Conservation (phyloP, 257 asterid genomes). For the Solanum arcanum region DNA sequence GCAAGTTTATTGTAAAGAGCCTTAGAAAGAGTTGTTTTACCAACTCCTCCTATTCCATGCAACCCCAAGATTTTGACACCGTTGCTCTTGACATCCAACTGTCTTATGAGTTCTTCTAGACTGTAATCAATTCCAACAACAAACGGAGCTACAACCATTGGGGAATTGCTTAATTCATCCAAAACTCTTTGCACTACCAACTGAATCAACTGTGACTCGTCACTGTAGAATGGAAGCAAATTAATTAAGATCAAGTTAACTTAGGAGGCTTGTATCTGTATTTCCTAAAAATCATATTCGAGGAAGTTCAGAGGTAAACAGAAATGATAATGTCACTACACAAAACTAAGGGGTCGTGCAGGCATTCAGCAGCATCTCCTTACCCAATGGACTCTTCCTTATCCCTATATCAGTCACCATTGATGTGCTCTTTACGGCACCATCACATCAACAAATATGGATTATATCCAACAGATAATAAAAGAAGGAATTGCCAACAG, state of each 20-base stretch:
- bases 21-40: constrained; percentile 22
- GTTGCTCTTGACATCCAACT: constrained; percentile 2
- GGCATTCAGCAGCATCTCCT: not conserved
- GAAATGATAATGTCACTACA: not conserved
- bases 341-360: not conserved
- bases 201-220: constrained; percentile 6
- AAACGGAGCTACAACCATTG: constrained; percentile 15
- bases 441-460: not conserved
- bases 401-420: not conserved
- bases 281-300: not conserved
- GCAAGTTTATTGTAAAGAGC: constrained; percentile 25
- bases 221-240: constrained; percentile 1
- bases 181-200: constrained; percentile 7
- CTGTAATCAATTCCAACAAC: constrained; percentile 15
- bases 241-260: not conserved
- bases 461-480: not conserved
- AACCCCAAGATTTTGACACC: constrained; percentile 10
- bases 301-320: not conserved
- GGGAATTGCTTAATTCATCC: constrained; percentile 15
- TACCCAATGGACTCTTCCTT: not conserved
- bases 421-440: not conserved
- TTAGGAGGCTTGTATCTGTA: not conserved
- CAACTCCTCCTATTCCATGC: constrained; percentile 26
- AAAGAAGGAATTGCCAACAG: not conserved
- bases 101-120: not conserved